Base-by-base conservation (phyloP, 2,329 filamentous ascomycete genomes). In the Tolypocladium tropicale region DNA sequence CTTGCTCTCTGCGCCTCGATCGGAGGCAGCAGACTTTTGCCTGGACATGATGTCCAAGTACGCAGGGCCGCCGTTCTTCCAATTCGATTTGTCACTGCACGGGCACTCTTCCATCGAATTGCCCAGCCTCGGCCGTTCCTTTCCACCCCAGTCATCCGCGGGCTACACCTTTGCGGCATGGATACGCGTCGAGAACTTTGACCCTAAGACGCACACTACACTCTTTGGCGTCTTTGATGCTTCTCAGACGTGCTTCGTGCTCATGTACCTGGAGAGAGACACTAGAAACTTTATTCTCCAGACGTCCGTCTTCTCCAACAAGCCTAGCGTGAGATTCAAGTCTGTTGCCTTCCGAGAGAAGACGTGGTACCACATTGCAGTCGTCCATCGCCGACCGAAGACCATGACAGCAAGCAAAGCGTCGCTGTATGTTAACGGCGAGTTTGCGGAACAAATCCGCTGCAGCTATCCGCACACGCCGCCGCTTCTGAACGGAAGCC, bases 201-300 rank as follows among this genome's bases (percentile, higher is more conserved):
- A 99, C 68, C 75, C 82, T 6, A 82, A 83, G 50, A 85, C 88
- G 18, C 94, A 99, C 69, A 99, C 94, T 0, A 99, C 94, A 0
- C 81, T 99, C 16, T 99, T 99, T 69, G 94, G 94, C 30, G 90
- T 94, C 10, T 97, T 95, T 70, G 94, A 99, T 72, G 79, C 86
- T 4, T 90, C 84, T 6, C 93, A 97, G 70, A 90, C 89, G 6
- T 99, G 94, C 70, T 99, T 99, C 66, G 75, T 99, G 37, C 83
- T 99, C 63, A 86, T 91, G 58, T 99, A 99, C 67, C 78, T 99
- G 41, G 95, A 99, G 69, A 91, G 88, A 67, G 92, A 96, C 68
- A 95, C 90, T 2, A 89, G 83, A 58, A 94, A 96, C 71, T 88
- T 99, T 62, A 99, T 99, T 62, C 76, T 99, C 6, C 94, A 99